Evolutionary conservation across 140 eudicot species (phyloP).

Genomic region (Senecio squalidus): DNA sequence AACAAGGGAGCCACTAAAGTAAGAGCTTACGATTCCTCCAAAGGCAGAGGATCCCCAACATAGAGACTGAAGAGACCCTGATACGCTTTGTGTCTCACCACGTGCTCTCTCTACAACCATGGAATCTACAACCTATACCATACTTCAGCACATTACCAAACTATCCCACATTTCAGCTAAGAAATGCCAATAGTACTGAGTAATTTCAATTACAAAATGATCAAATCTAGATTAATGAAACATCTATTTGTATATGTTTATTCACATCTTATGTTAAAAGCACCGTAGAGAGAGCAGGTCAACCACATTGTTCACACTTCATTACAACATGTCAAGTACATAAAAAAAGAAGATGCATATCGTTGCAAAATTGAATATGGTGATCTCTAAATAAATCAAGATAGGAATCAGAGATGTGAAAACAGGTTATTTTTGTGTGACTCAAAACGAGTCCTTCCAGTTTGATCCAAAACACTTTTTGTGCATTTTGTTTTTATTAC

Average conservation of each 20-base stretch:
- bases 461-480: not conserved
- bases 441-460: too few species aligned
- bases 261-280: not conserved
- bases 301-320: slow-evolving; percentile 2
- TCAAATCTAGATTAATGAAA: too few species aligned
- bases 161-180: not conserved
- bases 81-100: slow-evolving; percentile 98
- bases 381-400: too few species aligned
- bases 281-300: not conserved
- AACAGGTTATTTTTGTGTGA: too few species aligned
- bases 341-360: not conserved
- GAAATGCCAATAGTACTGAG: not conserved
- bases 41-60: slow-evolving; percentile 99
- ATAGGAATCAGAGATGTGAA: too few species aligned
- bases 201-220: not conserved
- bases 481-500: too few species aligned
- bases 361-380: slow-evolving; percentile 9
- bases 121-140: slow-evolving; percentile 92
- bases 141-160: slow-evolving; percentile 16
- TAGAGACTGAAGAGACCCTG: slow-evolving; percentile 96
- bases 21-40: slow-evolving; percentile 91
- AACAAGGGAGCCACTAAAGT: slow-evolving; percentile 97
- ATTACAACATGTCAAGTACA: not conserved
- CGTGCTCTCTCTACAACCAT: slow-evolving; percentile 99
- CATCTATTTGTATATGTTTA: not conserved